phyloP scores from a whole-genome alignment of 176 grass and related monocot species.

The Cymbopogon citratus region DNA sequence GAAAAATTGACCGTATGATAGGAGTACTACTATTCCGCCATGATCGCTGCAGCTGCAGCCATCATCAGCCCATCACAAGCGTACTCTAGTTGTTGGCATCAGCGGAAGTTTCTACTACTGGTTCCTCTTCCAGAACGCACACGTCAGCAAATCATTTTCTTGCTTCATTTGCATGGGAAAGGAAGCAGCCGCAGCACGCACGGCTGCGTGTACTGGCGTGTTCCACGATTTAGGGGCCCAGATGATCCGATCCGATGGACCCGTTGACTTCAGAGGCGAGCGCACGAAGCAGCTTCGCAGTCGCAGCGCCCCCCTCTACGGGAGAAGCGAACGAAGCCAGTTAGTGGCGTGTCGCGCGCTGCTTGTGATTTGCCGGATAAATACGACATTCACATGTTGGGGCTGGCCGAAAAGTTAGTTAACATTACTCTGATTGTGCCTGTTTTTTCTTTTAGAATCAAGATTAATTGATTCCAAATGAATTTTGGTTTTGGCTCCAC shows the following conservation, averaged over 20 bases:
- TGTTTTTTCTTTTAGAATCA: not conserved
- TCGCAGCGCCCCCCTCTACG: not conserved
- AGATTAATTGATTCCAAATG: not conserved
- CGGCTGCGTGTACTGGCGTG: not conserved
- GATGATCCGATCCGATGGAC: not conserved
- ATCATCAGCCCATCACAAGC: not conserved
- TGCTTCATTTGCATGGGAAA: not conserved
- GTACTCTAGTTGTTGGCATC: not conserved
- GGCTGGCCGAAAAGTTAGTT: not conserved
- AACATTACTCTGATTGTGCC: not conserved
- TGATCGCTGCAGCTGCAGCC: too few relatives aligned
- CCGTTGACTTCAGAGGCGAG: not conserved
- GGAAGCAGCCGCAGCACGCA: not conserved
- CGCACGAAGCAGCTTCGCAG: not conserved
- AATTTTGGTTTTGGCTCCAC: not conserved
- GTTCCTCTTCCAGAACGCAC: not conserved
- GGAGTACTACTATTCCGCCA: too few relatives aligned
- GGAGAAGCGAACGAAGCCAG: not conserved
- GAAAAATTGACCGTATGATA: not conserved
- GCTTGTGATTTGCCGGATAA: not conserved
- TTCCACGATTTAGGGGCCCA: not conserved
- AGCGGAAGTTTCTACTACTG: not conserved
- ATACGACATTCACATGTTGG: not conserved
- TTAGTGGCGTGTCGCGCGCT: not conserved
- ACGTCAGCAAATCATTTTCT: not conserved